phyloP scores from a whole-genome alignment of 768 basidiomycete species.

The Boletus sp. region DNA sequence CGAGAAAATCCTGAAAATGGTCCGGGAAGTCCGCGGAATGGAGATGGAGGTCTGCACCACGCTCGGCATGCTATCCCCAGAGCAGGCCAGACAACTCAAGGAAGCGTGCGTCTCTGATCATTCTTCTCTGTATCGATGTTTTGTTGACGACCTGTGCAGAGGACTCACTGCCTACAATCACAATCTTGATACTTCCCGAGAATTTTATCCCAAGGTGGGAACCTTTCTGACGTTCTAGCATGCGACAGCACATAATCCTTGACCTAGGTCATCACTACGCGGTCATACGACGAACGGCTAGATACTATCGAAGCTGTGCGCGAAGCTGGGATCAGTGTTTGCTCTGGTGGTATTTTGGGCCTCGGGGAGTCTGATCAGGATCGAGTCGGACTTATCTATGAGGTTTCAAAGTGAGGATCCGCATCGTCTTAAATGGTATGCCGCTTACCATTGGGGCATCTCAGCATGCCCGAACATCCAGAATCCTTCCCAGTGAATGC shows the following conservation, averaged over 20 bases:
- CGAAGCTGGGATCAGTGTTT: conserved; percentile 94
- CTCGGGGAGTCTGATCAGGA: conserved; percentile 90
- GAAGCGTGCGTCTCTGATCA: conserved; percentile 66
- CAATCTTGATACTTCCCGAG: conserved; percentile 96
- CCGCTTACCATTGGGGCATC: conserved; percentile 4
- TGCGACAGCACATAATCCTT: neutral
- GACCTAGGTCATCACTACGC: conserved; percentile 86
- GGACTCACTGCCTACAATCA: conserved; percentile 98
- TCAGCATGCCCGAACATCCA: conserved; percentile 92
- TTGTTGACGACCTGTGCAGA: conserved; percentile 34
- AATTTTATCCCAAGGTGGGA: conserved; percentile 87
- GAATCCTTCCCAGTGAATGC: conserved; percentile 99
- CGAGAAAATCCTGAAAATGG: conserved; percentile 91
- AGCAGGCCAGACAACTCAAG: conserved; percentile 89
- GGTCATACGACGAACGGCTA: conserved; percentile 91
- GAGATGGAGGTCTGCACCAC: conserved; percentile 99
- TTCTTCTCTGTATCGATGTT: neutral
- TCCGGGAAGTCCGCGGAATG: conserved; percentile 86
- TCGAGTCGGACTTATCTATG: conserved; percentile 90
- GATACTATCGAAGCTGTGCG: conserved; percentile 89
- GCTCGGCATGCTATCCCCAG: conserved; percentile 92
- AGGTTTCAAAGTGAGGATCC: conserved; percentile 76
- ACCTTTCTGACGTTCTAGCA: neutral
- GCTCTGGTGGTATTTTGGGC: conserved; percentile 94
- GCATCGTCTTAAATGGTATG: neutral